These are phyloP conservation scores for Epichloe elymi DNA, from an alignment of 2,329 filamentous ascomycete species.

Conservation along the genomic window DNA sequence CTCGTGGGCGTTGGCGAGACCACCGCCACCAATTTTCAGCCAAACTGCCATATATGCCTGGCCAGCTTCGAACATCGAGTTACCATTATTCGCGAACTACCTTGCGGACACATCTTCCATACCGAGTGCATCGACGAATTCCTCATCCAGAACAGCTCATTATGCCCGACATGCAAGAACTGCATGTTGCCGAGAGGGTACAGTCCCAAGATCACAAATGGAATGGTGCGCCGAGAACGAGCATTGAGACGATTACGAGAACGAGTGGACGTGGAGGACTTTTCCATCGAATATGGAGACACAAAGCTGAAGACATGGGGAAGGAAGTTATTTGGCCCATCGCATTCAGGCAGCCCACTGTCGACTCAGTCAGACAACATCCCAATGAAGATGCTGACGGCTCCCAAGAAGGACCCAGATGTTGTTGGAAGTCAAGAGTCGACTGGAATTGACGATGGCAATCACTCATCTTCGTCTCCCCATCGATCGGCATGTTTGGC, in stretches of 20 bases:
- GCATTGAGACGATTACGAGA: constrained; percentile 49
- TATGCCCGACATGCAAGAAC: constrained; percentile 85
- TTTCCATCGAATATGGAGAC: constrained; percentile 19
- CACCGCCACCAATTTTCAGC: constrained; percentile 52
- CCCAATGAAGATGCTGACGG: constrained; percentile 14
- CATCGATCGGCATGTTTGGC: constrained; percentile 4
- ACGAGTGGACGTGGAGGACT: constrained; percentile 31
- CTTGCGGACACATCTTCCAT: constrained; percentile 89
- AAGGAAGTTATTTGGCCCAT: constrained; percentile 20
- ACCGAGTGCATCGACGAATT: constrained; percentile 84
- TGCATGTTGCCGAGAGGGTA: constrained; percentile 59
- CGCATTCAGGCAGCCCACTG: constrained; percentile 9
- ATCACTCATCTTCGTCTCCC: not conserved
- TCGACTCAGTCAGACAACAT: constrained; percentile 10
- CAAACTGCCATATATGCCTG: constrained; percentile 80
- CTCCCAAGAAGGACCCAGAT: constrained; percentile 1
- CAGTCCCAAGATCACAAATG: constrained; percentile 62
- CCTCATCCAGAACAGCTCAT: constrained; percentile 61
- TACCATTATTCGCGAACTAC: constrained; percentile 69
- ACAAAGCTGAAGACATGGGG: constrained; percentile 23
- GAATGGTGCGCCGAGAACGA: constrained; percentile 73
- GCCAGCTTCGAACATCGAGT: constrained; percentile 59
- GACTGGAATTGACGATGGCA: not conserved
- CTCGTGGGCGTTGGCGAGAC: constrained; percentile 22
- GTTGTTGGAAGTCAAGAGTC: not conserved